These are phyloP conservation scores for Hydnum rufescens DNA, from an alignment of 768 basidiomycete genomes.

Conservation along the genomic window DNA sequence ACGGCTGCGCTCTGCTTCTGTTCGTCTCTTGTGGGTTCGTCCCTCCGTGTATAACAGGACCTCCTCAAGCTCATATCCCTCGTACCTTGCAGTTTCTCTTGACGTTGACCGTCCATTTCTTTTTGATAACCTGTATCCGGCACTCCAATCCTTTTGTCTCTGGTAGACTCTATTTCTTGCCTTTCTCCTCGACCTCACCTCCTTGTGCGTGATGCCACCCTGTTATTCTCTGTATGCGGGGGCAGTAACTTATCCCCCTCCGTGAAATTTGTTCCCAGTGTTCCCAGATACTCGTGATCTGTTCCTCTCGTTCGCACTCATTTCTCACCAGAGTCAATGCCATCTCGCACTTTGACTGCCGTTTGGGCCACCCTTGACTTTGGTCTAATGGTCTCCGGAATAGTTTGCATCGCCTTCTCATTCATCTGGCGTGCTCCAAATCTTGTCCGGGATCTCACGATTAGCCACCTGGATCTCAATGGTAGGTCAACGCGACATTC, in stretches of 20 bases:
- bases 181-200: neutral
- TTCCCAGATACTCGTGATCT: neutral
- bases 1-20: too few species aligned
- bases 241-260: neutral
- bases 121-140: neutral
- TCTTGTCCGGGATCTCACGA: constrained; percentile 53
- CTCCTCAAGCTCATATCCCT: neutral
- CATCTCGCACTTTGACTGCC: constrained; percentile 47
- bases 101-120: neutral
- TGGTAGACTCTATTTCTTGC: neutral
- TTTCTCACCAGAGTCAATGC: constrained; percentile 26
- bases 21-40: too few species aligned
- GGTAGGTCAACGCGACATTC: constrained; percentile 29
- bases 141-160: too few species aligned
- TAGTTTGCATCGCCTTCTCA: constrained; percentile 42
- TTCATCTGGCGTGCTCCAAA: constrained; percentile 50
- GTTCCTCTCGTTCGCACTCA: neutral
- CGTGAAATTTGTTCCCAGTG: neutral
- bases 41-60: too few species aligned
- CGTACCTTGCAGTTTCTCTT: neutral
- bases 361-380: constrained; percentile 57
- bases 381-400: constrained; percentile 49
- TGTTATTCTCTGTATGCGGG: neutral
- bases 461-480: constrained; percentile 35
- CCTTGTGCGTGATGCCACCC: neutral